Base-by-base conservation (phyloP, 345 rosid genomes). In the Boechera retrofracta region DNA sequence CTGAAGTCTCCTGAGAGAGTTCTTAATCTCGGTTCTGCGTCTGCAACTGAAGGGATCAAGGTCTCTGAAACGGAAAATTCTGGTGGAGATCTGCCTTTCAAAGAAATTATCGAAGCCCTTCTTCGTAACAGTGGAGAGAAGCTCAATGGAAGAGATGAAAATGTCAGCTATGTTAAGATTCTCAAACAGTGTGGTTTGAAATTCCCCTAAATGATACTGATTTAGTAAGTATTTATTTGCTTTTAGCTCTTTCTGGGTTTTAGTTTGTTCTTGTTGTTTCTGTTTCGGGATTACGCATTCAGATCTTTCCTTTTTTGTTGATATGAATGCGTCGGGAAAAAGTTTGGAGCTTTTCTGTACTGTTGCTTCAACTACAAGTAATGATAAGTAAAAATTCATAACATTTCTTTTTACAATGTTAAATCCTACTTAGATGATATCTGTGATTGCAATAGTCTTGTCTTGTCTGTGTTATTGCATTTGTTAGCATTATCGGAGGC, bases 81-180 rank as follows among this genome's bases (percentile, higher is more conserved):
- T 36, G 57, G 5, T 67, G 68, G 4, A 3, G 47, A 1, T 16
- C 7, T 77, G 1, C 80, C 80, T 0, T 77, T 77, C 52, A 71
- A 51, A 42, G 72, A 71, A 13, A 51, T 77, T 3, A 36, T 64
- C 5, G 45, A 77, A 77, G 67, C 76, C 1, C 71, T 77, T 55
- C 67, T 77, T 56, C 72, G 72, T 45, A 77, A 71, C 67, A 56
- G n/a, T 56, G 72, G 72, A 26, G 36, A 64, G 57, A 59, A 67
- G 28, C 61, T 18, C 7, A 2, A 16, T 0, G 48, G 42, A 16
- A 77, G 66, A 62, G 65, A 63, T 64, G 65, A 45, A 4, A 44
- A 38, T 10, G 45, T 70, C 13, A 63, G 80, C 24, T 69, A 11
- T 58, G 39, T 63, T 62, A 44, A 77, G 3, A 45, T 64, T 10